phyloP scores from a whole-genome alignment of 164 flowering plant genomes.

The Kalanchoe fedtschenkoi region DNA sequence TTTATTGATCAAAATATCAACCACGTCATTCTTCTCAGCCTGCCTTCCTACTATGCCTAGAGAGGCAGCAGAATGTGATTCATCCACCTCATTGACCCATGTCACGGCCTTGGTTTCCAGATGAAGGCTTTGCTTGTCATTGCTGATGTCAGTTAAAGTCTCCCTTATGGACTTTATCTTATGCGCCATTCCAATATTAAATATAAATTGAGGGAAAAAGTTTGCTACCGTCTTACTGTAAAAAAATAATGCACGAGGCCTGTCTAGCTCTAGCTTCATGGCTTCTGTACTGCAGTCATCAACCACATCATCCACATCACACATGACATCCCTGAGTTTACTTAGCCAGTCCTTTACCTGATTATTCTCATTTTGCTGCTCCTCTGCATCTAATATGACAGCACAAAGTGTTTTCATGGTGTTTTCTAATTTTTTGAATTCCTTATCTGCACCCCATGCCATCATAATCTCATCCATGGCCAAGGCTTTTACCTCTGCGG shows the following conservation, averaged over 20 bases:
- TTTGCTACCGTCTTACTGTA: background rate
- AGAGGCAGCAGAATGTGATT: background rate
- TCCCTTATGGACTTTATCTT: background rate
- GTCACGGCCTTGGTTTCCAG: background rate
- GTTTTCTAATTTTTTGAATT: background rate
- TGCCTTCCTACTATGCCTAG: constrained; percentile 8
- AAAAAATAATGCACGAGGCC: background rate
- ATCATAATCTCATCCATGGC: constrained; percentile 1
- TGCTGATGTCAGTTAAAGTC: background rate
- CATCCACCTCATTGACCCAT: background rate
- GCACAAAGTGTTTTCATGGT: constrained; percentile 1
- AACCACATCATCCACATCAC: constrained; percentile 7
- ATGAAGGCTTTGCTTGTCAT: background rate
- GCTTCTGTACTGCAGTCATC: constrained; percentile 1
- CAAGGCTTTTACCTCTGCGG: background rate
- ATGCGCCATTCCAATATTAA: background rate
- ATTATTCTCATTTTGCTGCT: background rate
- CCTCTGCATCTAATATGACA: constrained; percentile 9
- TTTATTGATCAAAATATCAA: background rate
- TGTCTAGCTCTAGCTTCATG: background rate
- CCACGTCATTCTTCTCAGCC: constrained; percentile 4
- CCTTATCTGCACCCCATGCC: background rate
- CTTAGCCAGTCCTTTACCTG: constrained; percentile 1
- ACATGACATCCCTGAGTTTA: constrained; percentile 5
- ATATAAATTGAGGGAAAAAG: background rate